Conservation (phyloP, 2,329 filamentous ascomycete genomes). For the Nannizzia gypsea region DNA sequence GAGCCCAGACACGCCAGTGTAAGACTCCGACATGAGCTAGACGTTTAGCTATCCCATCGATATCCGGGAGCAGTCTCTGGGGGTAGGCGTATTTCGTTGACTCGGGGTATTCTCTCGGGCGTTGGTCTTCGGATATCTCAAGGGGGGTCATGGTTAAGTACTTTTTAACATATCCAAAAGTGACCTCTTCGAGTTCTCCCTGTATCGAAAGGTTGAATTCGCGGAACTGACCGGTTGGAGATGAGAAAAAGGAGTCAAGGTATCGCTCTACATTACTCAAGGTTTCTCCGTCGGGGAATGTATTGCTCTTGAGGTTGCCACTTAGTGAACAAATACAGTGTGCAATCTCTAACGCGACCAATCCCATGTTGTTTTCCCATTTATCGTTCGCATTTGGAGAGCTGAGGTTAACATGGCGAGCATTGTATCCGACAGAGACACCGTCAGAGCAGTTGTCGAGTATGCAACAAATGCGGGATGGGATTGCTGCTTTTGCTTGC, state of each 20-base stretch:
- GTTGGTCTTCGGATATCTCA: conserved; percentile 35
- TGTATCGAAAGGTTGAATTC: conserved; percentile 26
- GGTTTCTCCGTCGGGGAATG: conserved; percentile 23
- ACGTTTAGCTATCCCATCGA: conserved; percentile 53
- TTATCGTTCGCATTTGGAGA: neutral
- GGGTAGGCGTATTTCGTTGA: conserved; percentile 9
- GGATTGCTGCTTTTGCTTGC: conserved; percentile 26
- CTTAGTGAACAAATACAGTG: conserved; percentile 19
- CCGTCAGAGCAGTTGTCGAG: conserved; percentile 13
- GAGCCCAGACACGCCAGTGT: conserved; percentile 82
- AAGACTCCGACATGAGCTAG: conserved; percentile 73
- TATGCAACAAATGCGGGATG: conserved; percentile 30
- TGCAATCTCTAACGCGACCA: conserved; percentile 34
- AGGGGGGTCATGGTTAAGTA: conserved; percentile 33
- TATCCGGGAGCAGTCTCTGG: conserved; percentile 22
- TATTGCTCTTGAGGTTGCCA: conserved; percentile 6
- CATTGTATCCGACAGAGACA: neutral
- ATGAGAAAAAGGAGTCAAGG: conserved; percentile 26
- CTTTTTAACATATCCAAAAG: conserved; percentile 23
- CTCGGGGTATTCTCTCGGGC: conserved; percentile 17
- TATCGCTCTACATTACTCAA: conserved; percentile 25
- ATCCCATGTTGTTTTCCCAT: conserved; percentile 27
- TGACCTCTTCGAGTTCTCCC: conserved; percentile 24
- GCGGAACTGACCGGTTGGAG: conserved; percentile 23
- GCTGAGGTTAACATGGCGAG: neutral